A percentile compares a stretch with the other conserved stretches of the same genome.
phyloP scores from a whole-genome alignment of 192 early-diverging fungal genomes.

The Backusella mclennaniae region DNA sequence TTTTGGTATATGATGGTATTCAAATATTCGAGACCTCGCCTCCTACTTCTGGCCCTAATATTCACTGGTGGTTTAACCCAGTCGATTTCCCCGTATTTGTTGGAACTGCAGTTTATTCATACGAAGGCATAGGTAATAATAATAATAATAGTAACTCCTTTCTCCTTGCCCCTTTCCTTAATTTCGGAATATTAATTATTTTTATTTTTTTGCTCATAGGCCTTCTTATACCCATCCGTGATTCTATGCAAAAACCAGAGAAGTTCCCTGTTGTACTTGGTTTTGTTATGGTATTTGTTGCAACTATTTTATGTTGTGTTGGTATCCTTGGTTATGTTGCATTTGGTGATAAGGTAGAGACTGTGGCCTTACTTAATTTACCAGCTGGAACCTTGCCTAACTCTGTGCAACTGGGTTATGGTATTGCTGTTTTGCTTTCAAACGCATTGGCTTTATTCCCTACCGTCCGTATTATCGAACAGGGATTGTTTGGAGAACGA shows the following conservation, averaged over 20 bases:
- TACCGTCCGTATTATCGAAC: slow-evolving; percentile 85
- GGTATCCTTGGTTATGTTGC: slow-evolving; percentile 81
- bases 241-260: slow-evolving; percentile 86
- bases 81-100: slow-evolving; percentile 73
- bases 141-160: not conserved
- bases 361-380: slow-evolving; percentile 81
- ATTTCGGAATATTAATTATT: not conserved
- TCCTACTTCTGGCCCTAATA: slow-evolving; percentile 49
- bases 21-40: slow-evolving; percentile 51
- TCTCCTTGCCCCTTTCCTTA: not conserved
- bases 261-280: slow-evolving; percentile 76
- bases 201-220: slow-evolving; percentile 2
- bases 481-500: slow-evolving; percentile 60
- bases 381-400: slow-evolving; percentile 65
- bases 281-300: slow-evolving; percentile 67
- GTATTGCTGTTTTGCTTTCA: slow-evolving; percentile 85
- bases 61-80: slow-evolving; percentile 56
- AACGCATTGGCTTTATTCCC: slow-evolving; percentile 87
- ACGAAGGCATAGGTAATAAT: slow-evolving; percentile 84
- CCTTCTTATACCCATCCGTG: slow-evolving; percentile 68
- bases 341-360: slow-evolving; percentile 75
- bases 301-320: slow-evolving; percentile 65
- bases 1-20: slow-evolving; percentile 71
- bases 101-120: slow-evolving; percentile 89
- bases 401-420: slow-evolving; percentile 79